A percentile compares a stretch with the other conserved stretches of the same genome.
Evolutionary conservation across 2,329 filamentous ascomycete genomes (phyloP).

Genomic region (Trichocomaceae sp.): DNA sequence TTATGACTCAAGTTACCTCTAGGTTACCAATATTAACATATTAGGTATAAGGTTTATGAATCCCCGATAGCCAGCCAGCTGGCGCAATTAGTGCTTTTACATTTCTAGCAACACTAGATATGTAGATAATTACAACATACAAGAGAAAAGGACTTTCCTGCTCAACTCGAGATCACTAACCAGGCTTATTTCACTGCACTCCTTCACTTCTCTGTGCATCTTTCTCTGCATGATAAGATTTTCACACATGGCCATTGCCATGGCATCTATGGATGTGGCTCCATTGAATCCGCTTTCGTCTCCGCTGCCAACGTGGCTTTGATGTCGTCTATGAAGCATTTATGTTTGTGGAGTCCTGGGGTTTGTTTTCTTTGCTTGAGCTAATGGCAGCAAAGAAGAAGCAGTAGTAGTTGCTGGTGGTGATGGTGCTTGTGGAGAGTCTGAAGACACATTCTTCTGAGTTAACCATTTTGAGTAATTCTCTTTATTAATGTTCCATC

Average conservation of each 20-base stretch:
- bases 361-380: background rate
- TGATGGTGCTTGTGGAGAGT: background rate
- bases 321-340: background rate
- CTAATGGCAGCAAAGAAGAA: background rate
- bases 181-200: too few species aligned
- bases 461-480: constrained; percentile 8
- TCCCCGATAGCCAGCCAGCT: background rate
- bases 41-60: background rate
- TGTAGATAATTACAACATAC: background rate
- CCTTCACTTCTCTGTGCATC: too few species aligned
- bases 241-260: background rate
- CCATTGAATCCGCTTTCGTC: too few species aligned
- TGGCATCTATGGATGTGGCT: background rate
- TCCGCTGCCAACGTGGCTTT: background rate
- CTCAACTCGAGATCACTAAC: too few species aligned
- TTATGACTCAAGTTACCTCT: background rate
- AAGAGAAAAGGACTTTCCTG: background rate
- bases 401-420: background rate
- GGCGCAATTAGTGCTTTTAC: background rate
- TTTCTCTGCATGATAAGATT: background rate
- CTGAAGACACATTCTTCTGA: background rate
- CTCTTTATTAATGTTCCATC: constrained; percentile 6
- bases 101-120: background rate
- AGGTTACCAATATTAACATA: background rate
- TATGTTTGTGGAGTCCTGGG: background rate